Evolutionary conservation across 2,329 filamentous ascomycete species (phyloP).

Genomic region (Lithohypha guttulata): DNA sequence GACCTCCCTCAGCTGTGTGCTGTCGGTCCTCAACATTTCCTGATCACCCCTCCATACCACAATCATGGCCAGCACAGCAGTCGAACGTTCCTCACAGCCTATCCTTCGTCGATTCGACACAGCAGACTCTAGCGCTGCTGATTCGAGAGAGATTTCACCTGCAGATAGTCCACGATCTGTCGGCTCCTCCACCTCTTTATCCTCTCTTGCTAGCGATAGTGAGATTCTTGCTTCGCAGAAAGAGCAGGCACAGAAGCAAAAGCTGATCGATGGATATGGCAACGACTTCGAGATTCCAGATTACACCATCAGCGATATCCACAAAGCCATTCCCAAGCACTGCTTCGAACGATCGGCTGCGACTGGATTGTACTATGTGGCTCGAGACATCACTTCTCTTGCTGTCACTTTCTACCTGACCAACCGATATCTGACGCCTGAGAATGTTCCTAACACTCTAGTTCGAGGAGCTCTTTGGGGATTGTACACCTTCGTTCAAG

Average conservation of each 20-base stretch:
- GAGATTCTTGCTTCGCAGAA: conserved; percentile 35
- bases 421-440: conserved; percentile 81
- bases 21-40: conserved; percentile 4
- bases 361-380: conserved; percentile 69
- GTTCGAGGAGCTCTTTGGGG: conserved; percentile 56
- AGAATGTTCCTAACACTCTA: conserved; percentile 61
- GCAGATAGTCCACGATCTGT: conserved; percentile 52
- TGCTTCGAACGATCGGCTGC: conserved; percentile 81
- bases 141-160: conserved; percentile 45
- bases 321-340: conserved; percentile 93
- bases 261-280: conserved; percentile 82
- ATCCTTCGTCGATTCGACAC: conserved; percentile 44
- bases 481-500: conserved; percentile 71
- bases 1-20: background rate
- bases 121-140: conserved; percentile 44
- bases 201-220: conserved; percentile 67
- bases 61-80: conserved; percentile 41
- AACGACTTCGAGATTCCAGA: conserved; percentile 89
- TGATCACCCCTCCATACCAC: background rate
- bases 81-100: conserved; percentile 29
- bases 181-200: conserved; percentile 79
- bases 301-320: conserved; percentile 95
- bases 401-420: conserved; percentile 73
- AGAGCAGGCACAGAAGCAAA: conserved; percentile 33
- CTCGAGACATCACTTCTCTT: conserved; percentile 64